Evolutionary conservation across 2,329 filamentous ascomycete genomes (phyloP).

Genomic region (Colletotrichum salicis): DNA sequence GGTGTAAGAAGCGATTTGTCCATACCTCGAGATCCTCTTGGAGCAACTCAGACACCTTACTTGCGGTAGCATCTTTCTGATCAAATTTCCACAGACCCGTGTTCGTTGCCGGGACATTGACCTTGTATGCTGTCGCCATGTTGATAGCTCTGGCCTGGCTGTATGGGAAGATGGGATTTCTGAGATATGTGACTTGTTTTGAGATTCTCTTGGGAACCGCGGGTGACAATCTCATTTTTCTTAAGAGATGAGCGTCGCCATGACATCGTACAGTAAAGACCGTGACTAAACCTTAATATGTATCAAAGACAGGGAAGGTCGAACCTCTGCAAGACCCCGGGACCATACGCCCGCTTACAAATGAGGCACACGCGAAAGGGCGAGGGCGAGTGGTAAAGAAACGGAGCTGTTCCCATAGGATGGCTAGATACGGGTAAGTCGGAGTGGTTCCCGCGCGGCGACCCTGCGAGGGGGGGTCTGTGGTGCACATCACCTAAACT

Average conservation of each 20-base stretch:
- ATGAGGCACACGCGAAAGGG: constrained; percentile 8
- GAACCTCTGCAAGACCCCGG: background rate
- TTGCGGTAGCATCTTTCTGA: constrained; percentile 68
- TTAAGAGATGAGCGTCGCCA: background rate
- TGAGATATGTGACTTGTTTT: background rate
- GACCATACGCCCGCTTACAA: constrained; percentile 15
- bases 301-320: background rate
- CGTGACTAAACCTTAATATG: constrained; percentile 7
- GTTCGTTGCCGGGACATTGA: constrained; percentile 59
- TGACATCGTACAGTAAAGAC: background rate
- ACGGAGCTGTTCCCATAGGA: constrained; percentile 12
- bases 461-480: background rate
- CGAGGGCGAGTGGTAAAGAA: constrained; percentile 13
- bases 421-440: constrained; percentile 6
- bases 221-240: constrained; percentile 19
- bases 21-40: constrained; percentile 77
- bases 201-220: background rate
- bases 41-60: constrained; percentile 72
- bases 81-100: constrained; percentile 60
- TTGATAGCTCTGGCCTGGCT: constrained; percentile 26
- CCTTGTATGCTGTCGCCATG: constrained; percentile 60
- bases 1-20: background rate
- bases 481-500: constrained; percentile 13
- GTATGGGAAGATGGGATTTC: background rate
- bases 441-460: background rate